Conservation (phyloP, 257 asterid genomes). For the Parsonsia alboflavescens region DNA sequence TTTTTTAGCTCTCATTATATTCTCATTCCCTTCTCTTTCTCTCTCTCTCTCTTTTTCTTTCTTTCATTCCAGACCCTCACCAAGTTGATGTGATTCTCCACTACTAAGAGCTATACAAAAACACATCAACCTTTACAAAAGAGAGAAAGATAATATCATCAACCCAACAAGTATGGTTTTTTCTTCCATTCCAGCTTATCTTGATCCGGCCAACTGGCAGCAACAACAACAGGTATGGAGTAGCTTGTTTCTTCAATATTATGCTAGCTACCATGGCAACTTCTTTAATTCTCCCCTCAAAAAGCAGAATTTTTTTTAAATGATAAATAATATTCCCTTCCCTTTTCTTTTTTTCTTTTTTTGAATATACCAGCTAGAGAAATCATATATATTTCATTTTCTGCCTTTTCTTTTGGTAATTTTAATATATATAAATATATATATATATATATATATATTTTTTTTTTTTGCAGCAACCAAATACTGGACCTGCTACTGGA, state of each 20-base stretch:
- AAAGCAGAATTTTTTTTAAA: slow-evolving; percentile 37
- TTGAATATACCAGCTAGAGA: slow-evolving; percentile 36
- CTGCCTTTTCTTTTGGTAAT: slow-evolving; percentile 4
- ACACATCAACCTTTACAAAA: slow-evolving; percentile 74
- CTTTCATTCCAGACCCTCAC: slow-evolving; percentile 31
- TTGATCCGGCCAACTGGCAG: slow-evolving; percentile 99
- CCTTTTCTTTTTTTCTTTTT: slow-evolving; percentile 3
- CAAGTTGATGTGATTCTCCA: slow-evolving; percentile 90
- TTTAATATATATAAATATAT: too few species aligned
- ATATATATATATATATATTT: too few species aligned
- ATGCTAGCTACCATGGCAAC: slow-evolving; percentile 50
- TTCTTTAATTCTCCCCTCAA: slow-evolving; percentile 42
- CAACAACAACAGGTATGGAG: slow-evolving; percentile 42
- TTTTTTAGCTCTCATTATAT: slow-evolving; percentile 75
- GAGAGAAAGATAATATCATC: slow-evolving; percentile 47
- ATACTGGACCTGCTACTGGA: slow-evolving; percentile 32
- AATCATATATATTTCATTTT: slow-evolving; percentile 22
- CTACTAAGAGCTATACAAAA: slow-evolving; percentile 40
- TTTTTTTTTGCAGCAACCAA: slow-evolving; percentile 40
- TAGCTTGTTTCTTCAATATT: slow-evolving; percentile 21
- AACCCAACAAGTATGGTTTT: slow-evolving; percentile 68
- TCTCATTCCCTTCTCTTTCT: slow-evolving; percentile 65
- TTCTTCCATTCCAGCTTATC: slow-evolving; percentile 91
- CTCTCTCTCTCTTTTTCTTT: slow-evolving; percentile 26
- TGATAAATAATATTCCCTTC: slow-evolving; percentile 52